Evolutionary conservation across 257 asterid species (phyloP).

Genomic region (Ilex aquifolium): DNA sequence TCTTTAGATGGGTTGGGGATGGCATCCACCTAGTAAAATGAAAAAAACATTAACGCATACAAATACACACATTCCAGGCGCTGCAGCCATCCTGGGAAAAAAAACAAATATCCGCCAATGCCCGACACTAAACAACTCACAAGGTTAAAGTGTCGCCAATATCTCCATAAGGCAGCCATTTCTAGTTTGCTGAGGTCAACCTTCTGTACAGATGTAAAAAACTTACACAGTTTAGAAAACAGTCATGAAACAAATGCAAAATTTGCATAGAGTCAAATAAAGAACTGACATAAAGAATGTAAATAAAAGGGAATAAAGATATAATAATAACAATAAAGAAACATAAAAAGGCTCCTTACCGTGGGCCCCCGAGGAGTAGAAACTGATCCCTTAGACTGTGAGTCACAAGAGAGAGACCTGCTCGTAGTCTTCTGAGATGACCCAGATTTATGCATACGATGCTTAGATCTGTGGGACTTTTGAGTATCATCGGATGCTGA

Average conservation of each 20-base stretch:
- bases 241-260: background rate
- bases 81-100: background rate
- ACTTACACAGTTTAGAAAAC: background rate
- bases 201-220: constrained; percentile 26
- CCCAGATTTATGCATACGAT: constrained; percentile 50
- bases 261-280: background rate
- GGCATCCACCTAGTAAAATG: constrained; percentile 47
- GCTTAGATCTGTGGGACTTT: constrained; percentile 68
- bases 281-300: background rate
- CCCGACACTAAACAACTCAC: constrained; percentile 35
- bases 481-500: constrained; percentile 75
- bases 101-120: background rate
- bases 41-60: background rate
- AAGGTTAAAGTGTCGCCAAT: constrained; percentile 76
- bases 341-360: constrained; percentile 28
- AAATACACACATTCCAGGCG: background rate
- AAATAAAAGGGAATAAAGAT: background rate
- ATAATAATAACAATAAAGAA: background rate
- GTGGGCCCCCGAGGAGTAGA: constrained; percentile 43
- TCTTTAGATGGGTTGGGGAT: constrained; percentile 77
- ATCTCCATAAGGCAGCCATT: constrained; percentile 85
- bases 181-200: constrained; percentile 90
- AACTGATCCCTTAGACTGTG: constrained; percentile 60
- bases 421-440: constrained; percentile 51
- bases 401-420: constrained; percentile 59